A percentile compares a stretch with the other conserved stretches of the same genome.
Conservation (phyloP, 176 grass and related monocot species). For the Guadua angustifolia region DNA sequence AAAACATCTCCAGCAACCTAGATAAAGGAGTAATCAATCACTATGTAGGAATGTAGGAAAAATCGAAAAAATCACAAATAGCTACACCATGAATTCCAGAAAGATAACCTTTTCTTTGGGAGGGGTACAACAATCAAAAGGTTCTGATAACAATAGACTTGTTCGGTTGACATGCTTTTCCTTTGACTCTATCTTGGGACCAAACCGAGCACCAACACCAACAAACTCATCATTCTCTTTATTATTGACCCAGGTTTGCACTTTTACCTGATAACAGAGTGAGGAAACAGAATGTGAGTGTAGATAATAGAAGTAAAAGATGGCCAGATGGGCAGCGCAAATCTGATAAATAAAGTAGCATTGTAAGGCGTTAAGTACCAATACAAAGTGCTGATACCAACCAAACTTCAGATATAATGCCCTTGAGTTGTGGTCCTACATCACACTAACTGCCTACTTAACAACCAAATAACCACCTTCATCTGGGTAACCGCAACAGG, state of each 20-base stretch:
- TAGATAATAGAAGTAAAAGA: too few species aligned
- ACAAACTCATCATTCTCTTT: slow-evolving; percentile 75
- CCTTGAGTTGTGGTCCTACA: slow-evolving; percentile 24
- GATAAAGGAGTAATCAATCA: too few species aligned
- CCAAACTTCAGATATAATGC: neutral
- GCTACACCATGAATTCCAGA: neutral
- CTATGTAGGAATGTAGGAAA: neutral
- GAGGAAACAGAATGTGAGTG: too few species aligned
- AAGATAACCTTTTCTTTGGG: slow-evolving; percentile 55
- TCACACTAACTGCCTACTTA: neutral
- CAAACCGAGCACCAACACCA: slow-evolving; percentile 90
- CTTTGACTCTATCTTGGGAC: slow-evolving; percentile 85
- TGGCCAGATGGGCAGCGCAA: neutral
- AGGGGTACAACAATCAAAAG: slow-evolving; percentile 68
- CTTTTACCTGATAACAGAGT: slow-evolving; percentile 65
- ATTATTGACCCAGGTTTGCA: slow-evolving; percentile 84
- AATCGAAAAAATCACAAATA: neutral
- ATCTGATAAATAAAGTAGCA: neutral
- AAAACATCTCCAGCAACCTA: slow-evolving; percentile 83
- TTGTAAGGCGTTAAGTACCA: neutral
- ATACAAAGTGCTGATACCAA: neutral
- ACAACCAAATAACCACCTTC: neutral
- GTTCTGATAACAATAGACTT: slow-evolving; percentile 67
- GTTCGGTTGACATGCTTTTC: slow-evolving; percentile 79
- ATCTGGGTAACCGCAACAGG: neutral